Conservation (phyloP, 2,329 filamentous ascomycete genomes). For the Niveomyces coronatus region DNA sequence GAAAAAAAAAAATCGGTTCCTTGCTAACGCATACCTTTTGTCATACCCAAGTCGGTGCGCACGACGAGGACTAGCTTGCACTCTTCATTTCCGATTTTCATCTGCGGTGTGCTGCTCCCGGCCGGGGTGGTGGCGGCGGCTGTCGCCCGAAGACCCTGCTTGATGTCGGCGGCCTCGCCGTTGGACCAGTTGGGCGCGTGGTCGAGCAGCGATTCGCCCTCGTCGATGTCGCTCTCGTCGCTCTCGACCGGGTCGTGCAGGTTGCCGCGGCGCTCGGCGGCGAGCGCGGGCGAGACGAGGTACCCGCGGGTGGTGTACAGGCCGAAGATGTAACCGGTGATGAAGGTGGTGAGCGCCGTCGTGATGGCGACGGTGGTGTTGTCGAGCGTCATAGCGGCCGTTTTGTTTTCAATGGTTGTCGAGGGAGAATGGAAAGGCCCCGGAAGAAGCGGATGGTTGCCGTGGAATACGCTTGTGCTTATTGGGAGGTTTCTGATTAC, state of each 20-base stretch:
- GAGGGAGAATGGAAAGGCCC: not conserved
- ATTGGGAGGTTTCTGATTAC: too few relatives aligned
- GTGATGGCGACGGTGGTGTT: conserved; percentile 54
- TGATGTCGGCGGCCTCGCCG: conserved; percentile 46
- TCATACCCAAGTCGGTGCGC: conserved; percentile 92
- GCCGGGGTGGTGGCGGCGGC: conserved; percentile 13
- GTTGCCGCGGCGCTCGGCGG: conserved; percentile 45
- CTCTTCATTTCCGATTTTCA: conserved; percentile 51
- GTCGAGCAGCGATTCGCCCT: conserved; percentile 47
- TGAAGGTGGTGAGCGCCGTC: conserved; percentile 61
- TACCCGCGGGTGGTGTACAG: conserved; percentile 58
- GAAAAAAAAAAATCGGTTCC: too few relatives aligned
- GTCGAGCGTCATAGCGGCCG: conserved; percentile 30
- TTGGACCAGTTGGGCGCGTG: conserved; percentile 60
- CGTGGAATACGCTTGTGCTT: too few relatives aligned
- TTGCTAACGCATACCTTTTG: conserved; percentile 68
- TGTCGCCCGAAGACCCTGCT: conserved; percentile 39
- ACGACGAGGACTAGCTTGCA: conserved; percentile 93
- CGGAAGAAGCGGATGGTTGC: not conserved
- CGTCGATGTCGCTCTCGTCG: conserved; percentile 58
- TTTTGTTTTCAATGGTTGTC: too few relatives aligned
- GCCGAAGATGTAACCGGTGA: conserved; percentile 74
- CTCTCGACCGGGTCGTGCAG: conserved; percentile 53
- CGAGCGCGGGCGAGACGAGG: conserved; percentile 45
- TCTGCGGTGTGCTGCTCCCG: conserved; percentile 20